These are phyloP conservation scores for Paramecium biaurelia DNA, from an alignment of 73 alveolate genomes.

Conservation along the genomic window DNA sequence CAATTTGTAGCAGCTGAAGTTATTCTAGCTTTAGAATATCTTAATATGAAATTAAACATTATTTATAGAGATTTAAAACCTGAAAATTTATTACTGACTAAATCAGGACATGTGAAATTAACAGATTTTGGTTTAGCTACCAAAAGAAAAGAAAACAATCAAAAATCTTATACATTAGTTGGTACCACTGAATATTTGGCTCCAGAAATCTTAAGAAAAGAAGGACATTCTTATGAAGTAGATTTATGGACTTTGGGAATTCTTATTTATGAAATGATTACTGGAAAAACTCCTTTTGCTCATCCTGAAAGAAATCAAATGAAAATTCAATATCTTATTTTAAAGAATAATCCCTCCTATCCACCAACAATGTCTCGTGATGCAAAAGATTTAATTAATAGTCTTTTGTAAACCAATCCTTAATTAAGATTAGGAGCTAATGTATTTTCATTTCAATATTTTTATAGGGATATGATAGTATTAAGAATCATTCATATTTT, in stretches of 20 bases:
- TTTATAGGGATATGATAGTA: neutral
- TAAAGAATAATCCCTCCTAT: neutral
- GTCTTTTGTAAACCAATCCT: neutral
- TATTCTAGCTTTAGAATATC: conserved; percentile 61
- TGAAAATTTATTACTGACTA: conserved; percentile 62
- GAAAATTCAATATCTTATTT: neutral
- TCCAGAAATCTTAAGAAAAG: conserved; percentile 69
- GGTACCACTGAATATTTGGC: conserved; percentile 83
- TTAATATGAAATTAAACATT: conserved; percentile 38
- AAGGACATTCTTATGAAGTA: conserved; percentile 49
- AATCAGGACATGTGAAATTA: conserved; percentile 74
- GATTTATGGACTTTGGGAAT: conserved; percentile 57
- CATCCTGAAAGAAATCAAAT: conserved; percentile 48
- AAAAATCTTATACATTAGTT: conserved; percentile 64
- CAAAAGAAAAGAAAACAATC: conserved; percentile 47
- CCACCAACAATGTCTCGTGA: conserved; percentile 25
- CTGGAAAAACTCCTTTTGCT: conserved; percentile 60
- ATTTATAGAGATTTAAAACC: conserved; percentile 74
- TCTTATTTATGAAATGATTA: conserved; percentile 52
- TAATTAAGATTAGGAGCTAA: neutral
- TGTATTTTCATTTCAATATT: neutral
- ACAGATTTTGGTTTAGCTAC: conserved; percentile 72
- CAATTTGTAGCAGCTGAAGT: conserved; percentile 65
- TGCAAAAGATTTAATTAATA: neutral
- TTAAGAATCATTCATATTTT: neutral